Percentiles rank a stretch among this genome's conserved stretches.
These are phyloP conservation scores for Aspergillus sp. DNA, from an alignment of 2,329 filamentous ascomycete species.

Conservation along the genomic window DNA sequence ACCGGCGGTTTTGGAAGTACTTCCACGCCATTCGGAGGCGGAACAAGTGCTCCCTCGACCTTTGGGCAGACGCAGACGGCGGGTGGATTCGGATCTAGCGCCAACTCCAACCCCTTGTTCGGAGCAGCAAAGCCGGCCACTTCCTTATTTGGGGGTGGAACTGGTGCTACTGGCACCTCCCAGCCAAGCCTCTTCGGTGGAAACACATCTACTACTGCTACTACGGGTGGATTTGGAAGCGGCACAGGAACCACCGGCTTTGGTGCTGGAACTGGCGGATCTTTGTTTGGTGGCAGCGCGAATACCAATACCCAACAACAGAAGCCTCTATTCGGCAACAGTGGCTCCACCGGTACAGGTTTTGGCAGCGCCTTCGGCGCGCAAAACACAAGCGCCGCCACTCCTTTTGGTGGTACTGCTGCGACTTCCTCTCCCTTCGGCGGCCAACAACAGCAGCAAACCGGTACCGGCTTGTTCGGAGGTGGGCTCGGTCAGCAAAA, in stretches of 20 bases:
- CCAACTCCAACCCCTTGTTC: conserved; percentile 44
- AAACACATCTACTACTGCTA: conserved; percentile 39
- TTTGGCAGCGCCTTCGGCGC: conserved; percentile 42
- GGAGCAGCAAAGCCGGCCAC: conserved; percentile 46
- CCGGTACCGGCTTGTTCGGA: conserved; percentile 41
- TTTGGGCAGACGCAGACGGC: conserved; percentile 50
- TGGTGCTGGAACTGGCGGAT: conserved; percentile 27
- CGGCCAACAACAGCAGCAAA: conserved; percentile 20
- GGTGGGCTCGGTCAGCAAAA: conserved; percentile 46
- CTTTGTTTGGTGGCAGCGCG: conserved; percentile 43
- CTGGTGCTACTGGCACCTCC: conserved; percentile 29
- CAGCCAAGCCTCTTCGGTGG: conserved; percentile 45
- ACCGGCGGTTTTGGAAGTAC: conserved; percentile 47
- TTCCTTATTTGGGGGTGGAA: conserved; percentile 38
- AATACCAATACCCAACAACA: conserved; percentile 25
- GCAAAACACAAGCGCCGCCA: conserved; percentile 35
- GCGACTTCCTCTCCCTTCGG: conserved; percentile 50
- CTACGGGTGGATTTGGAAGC: conserved; percentile 32
- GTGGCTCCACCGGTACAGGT: conserved; percentile 36
- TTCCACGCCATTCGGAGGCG: conserved; percentile 43
- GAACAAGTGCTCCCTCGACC: conserved; percentile 37
- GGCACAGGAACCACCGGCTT: conserved; percentile 31
- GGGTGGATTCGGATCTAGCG: conserved; percentile 39
- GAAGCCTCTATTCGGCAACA: conserved; percentile 40
- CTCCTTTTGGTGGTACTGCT: conserved; percentile 42